phyloP scores from a whole-genome alignment of 148 eudicot genomes.

The Beta vulgaris region DNA sequence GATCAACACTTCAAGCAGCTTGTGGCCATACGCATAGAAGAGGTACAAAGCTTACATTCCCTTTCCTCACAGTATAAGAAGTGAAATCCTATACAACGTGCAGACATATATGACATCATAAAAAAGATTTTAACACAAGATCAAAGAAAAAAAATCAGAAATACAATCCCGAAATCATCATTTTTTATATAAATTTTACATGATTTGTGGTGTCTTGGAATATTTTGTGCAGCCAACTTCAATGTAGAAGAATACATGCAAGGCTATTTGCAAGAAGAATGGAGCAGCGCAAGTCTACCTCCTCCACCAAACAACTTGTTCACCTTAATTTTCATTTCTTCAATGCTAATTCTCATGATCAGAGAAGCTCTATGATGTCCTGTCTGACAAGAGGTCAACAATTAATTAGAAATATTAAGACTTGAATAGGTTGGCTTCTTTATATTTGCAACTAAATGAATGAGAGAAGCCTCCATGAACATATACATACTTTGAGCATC shows the following conservation, averaged over 20 bases:
- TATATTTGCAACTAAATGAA: neutral
- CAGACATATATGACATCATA: too few species aligned
- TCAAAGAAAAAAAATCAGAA: too few species aligned
- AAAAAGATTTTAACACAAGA: too few species aligned
- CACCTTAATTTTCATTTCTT: slow-evolving; percentile 11
- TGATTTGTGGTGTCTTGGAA: slow-evolving; percentile 1
- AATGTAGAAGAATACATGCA: slow-evolving; percentile 37
- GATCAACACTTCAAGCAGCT: slow-evolving; percentile 39
- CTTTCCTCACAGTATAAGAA: neutral
- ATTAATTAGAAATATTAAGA: neutral
- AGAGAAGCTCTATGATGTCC: slow-evolving; percentile 21
- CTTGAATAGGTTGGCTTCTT: neutral
- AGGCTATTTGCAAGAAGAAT: slow-evolving; percentile 28
- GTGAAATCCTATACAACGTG: neutral
- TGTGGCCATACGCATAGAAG: slow-evolving; percentile 41
- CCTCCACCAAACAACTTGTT: slow-evolving; percentile 27
- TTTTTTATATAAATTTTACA: neutral
- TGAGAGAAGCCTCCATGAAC: neutral
- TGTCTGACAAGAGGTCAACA: neutral
- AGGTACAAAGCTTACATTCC: slow-evolving; percentile 27
- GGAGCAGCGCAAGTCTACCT: slow-evolving; percentile 31
- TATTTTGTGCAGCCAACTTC: slow-evolving; percentile 40
- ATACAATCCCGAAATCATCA: neutral
- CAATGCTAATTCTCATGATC: slow-evolving; percentile 24
- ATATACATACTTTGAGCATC: neutral